Conservation (phyloP, 345 rosid genomes). For the Aegle marmelos region DNA sequence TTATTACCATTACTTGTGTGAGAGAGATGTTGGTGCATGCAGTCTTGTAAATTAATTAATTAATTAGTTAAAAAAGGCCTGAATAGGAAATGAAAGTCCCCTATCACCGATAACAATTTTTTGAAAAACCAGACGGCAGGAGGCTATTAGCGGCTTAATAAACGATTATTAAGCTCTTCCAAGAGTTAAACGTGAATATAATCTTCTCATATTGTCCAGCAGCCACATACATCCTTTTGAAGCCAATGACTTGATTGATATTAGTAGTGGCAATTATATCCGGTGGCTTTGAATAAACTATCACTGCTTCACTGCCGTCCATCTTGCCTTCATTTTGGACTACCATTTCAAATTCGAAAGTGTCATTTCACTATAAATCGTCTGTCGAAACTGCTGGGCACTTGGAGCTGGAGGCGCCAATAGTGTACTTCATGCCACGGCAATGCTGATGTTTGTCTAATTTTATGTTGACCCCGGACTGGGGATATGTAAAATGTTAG, state of each 20-base stretch:
- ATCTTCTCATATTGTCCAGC: slow-evolving; percentile 17
- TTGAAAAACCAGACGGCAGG: slow-evolving; percentile 26
- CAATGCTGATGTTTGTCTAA: slow-evolving; percentile 25
- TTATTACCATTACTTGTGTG: too few relatives aligned
- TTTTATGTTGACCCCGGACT: background rate
- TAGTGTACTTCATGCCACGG: background rate
- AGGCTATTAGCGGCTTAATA: background rate
- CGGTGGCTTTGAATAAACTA: slow-evolving; percentile 35
- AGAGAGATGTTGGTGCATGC: too few relatives aligned
- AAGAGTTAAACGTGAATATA: slow-evolving; percentile 23
- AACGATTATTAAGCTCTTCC: slow-evolving; percentile 28
- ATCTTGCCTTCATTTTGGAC: slow-evolving; percentile 17
- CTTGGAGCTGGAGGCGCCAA: background rate
- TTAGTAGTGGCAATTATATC: slow-evolving; percentile 11
- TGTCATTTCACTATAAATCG: background rate
- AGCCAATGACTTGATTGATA: slow-evolving; percentile 34
- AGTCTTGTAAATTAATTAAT: too few relatives aligned
- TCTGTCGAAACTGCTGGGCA: slow-evolving; percentile 17
- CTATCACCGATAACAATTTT: slow-evolving; percentile 23
- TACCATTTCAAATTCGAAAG: slow-evolving; percentile 10
- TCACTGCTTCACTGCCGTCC: slow-evolving; percentile 32
- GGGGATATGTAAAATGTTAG: background rate
- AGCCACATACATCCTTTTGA: slow-evolving; percentile 25
- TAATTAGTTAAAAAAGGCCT: background rate
- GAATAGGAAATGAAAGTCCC: slow-evolving; percentile 8